Percentiles rank a stretch among this genome's conserved stretches.
phyloP scores from a whole-genome alignment of 2,329 filamentous ascomycete species.

The Cryphonectria nitschkei region DNA sequence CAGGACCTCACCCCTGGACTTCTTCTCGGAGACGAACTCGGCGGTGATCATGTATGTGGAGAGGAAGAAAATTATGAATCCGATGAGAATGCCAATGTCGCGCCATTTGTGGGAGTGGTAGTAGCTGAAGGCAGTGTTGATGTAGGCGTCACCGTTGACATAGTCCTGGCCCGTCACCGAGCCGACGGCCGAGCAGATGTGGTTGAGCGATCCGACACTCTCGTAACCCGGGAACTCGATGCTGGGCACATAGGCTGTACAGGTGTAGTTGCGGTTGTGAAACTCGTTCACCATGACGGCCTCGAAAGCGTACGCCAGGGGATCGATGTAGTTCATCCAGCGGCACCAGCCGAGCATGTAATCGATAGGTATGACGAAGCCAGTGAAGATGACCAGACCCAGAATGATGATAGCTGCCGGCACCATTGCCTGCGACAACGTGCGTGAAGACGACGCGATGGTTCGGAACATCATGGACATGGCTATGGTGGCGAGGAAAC shows the following conservation, averaged over 20 bases:
- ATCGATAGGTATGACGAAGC: conserved; percentile 65
- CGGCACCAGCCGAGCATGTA: conserved; percentile 81
- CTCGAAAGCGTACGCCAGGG: conserved; percentile 81
- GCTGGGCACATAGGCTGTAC: conserved; percentile 51
- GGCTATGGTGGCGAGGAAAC: conserved; percentile 70
- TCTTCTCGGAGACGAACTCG: conserved; percentile 67
- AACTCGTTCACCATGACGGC: conserved; percentile 85
- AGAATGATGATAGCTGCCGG: conserved; percentile 65
- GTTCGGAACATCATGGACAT: conserved; percentile 90
- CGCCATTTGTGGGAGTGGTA: conserved; percentile 65
- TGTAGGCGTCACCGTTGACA: conserved; percentile 63
- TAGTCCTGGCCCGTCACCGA: conserved; percentile 53
- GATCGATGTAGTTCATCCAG: conserved; percentile 84
- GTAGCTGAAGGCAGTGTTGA: conserved; percentile 60
- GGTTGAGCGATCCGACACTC: conserved; percentile 43
- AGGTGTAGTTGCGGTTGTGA: conserved; percentile 61
- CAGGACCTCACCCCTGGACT: conserved; percentile 77
- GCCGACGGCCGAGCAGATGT: conserved; percentile 64
- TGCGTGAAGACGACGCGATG: conserved; percentile 76
- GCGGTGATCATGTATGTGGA: conserved; percentile 65
- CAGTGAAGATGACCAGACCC: conserved; percentile 70
- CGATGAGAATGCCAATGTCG: conserved; percentile 72
- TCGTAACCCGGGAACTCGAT: conserved; percentile 41
- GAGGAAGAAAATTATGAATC: conserved; percentile 65
- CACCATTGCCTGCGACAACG: conserved; percentile 66